Evolutionary conservation across 192 early-diverging fungal species (phyloP).

Genomic region (Thamnidium elegans): DNA sequence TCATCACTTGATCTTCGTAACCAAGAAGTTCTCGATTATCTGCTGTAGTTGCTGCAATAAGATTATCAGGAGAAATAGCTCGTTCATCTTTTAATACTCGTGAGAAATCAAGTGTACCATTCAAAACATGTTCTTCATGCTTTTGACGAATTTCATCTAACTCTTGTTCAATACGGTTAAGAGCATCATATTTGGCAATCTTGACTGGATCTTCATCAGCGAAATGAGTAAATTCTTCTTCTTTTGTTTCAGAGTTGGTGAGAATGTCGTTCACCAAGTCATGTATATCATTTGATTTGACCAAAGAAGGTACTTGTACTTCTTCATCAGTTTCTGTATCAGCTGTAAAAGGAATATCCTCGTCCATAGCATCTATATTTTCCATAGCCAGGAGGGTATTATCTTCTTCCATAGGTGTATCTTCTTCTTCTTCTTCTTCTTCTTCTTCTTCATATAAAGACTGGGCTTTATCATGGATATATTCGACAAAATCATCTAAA

Average conservation of each 20-base stretch:
- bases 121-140: neutral
- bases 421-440: neutral
- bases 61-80: neutral
- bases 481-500: slow-evolving; percentile 6
- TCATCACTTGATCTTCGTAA: slow-evolving; percentile 37
- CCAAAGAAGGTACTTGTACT: neutral
- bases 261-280: neutral
- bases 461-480: neutral
- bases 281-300: neutral
- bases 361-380: slow-evolving; percentile 4
- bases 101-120: slow-evolving; percentile 9
- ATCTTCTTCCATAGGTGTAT: slow-evolving; percentile 10
- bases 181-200: slow-evolving; percentile 10
- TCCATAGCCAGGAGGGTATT: neutral
- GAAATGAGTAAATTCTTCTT: neutral
- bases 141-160: slow-evolving; percentile 8
- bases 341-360: neutral
- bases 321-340: neutral
- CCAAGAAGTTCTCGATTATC: slow-evolving; percentile 27
- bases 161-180: slow-evolving; percentile 8
- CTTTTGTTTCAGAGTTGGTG: neutral
- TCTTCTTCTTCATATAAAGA: neutral
- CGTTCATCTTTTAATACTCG: neutral
- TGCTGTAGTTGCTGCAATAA: neutral
- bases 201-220: slow-evolving; percentile 5